Evolutionary conservation across 208 protist genomes (phyloP).

Genomic region (Willaertia magna): DNA sequence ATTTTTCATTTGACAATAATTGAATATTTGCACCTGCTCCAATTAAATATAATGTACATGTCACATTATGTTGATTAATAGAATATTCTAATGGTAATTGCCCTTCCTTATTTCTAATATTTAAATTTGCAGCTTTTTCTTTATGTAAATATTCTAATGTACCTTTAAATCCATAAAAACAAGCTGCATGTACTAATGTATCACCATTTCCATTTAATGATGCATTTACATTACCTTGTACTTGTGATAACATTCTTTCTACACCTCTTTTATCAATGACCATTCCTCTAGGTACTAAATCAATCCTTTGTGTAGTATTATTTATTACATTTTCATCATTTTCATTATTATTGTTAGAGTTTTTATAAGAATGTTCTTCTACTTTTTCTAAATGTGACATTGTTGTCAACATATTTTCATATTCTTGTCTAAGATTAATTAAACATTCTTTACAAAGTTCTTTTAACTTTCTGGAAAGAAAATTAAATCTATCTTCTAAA

Average conservation of each 20-base stretch:
- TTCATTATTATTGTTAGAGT: neutral
- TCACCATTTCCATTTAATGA: neutral
- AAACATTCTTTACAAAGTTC: neutral
- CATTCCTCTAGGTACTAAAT: neutral
- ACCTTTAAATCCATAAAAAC: neutral
- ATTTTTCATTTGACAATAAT: neutral
- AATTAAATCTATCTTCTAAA: neutral
- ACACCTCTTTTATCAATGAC: neutral
- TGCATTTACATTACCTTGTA: neutral
- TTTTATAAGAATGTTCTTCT: neutral
- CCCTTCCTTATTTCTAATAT: neutral
- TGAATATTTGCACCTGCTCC: neutral
- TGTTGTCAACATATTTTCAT: too few species aligned
- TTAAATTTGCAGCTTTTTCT: neutral
- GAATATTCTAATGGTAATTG: neutral
- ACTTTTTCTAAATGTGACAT: too few species aligned
- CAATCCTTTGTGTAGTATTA: neutral
- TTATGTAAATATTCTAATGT: neutral
- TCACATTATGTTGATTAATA: neutral
- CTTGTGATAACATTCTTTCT: neutral
- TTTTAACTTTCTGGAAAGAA: neutral
- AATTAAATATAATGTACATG: neutral
- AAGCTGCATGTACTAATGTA: neutral
- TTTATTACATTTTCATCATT: neutral
- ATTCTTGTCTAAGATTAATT: neutral